A percentile compares a stretch with the other conserved stretches of the same genome.
These are phyloP conservation scores for Rosa rugosa DNA, from an alignment of 306 rosid species.

Conservation along the genomic window DNA sequence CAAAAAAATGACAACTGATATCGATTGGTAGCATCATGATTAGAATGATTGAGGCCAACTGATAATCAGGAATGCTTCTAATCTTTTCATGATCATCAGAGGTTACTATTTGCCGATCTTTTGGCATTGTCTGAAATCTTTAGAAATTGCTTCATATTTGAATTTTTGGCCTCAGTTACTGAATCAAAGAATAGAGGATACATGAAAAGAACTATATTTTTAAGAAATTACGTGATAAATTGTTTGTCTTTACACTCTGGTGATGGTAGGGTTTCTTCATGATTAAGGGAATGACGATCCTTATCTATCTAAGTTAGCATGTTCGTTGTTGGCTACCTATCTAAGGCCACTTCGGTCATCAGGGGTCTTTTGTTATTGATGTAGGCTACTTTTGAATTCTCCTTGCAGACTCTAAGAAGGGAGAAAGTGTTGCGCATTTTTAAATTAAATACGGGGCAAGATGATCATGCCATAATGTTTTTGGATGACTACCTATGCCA, in stretches of 20 bases:
- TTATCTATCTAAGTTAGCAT: neutral
- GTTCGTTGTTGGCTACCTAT: neutral
- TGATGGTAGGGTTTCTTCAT: neutral
- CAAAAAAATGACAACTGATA: neutral
- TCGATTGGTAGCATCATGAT: neutral
- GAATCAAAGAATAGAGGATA: neutral
- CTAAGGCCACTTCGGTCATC: neutral
- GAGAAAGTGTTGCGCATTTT: slow-evolving; percentile 81
- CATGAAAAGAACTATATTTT: neutral
- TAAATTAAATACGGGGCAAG: slow-evolving; percentile 87
- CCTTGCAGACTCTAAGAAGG: slow-evolving; percentile 67
- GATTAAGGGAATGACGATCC: neutral
- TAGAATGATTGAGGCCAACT: neutral
- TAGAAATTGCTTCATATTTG: neutral
- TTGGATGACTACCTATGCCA: slow-evolving; percentile 75
- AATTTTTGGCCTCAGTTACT: neutral
- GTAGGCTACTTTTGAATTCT: slow-evolving; percentile 12
- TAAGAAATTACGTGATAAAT: neutral
- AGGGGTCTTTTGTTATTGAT: slow-evolving; percentile 12
- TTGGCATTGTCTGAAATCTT: neutral
- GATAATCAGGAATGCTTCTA: neutral
- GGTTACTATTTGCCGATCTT: neutral
- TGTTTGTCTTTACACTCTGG: neutral
- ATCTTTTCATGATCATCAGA: neutral
- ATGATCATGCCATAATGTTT: slow-evolving; percentile 89